Evolutionary conservation across 169 alveolate genomes (phyloP).

Genomic region (Plasmodium adleri): DNA sequence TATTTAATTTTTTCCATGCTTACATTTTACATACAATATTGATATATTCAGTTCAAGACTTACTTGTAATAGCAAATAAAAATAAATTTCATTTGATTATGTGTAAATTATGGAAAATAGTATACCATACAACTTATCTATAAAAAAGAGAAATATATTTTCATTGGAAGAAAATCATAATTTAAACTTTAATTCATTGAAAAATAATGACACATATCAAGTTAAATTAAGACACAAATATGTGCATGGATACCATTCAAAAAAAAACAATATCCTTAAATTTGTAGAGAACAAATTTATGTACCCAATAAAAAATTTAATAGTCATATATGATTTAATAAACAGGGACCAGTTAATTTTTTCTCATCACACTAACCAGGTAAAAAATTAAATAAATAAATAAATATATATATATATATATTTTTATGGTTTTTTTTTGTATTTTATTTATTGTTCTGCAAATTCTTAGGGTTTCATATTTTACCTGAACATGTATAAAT

Average conservation of each 20-base stretch:
- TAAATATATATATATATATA: neutral
- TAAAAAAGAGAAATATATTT: conserved; percentile 8
- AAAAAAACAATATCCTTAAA: conserved; percentile 45
- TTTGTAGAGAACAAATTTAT: conserved; percentile 32
- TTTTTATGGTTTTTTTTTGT: neutral
- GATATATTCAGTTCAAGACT: too few relatives aligned
- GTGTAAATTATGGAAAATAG: conserved; percentile 18
- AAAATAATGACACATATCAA: conserved; percentile 14
- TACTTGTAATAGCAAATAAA: too few relatives aligned
- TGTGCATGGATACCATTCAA: conserved; percentile 42
- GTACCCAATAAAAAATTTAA: conserved; percentile 37
- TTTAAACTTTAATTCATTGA: neutral
- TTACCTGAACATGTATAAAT: too few relatives aligned
- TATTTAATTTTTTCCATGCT: too few relatives aligned
- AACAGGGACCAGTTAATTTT: conserved; percentile 30
- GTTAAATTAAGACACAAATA: conserved; percentile 26
- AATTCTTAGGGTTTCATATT: neutral
- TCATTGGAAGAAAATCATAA: neutral
- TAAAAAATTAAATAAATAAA: neutral
- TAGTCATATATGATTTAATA: conserved; percentile 44
- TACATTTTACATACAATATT: too few relatives aligned
- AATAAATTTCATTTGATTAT: neutral
- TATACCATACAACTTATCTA: conserved; percentile 10
- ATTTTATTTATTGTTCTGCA: neutral
- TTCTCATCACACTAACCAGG: conserved; percentile 47